Percentiles rank a stretch among this genome's conserved stretches.
phyloP scores from a whole-genome alignment of 371 early-diverging fungal species.

The Rhizopus delemar region DNA sequence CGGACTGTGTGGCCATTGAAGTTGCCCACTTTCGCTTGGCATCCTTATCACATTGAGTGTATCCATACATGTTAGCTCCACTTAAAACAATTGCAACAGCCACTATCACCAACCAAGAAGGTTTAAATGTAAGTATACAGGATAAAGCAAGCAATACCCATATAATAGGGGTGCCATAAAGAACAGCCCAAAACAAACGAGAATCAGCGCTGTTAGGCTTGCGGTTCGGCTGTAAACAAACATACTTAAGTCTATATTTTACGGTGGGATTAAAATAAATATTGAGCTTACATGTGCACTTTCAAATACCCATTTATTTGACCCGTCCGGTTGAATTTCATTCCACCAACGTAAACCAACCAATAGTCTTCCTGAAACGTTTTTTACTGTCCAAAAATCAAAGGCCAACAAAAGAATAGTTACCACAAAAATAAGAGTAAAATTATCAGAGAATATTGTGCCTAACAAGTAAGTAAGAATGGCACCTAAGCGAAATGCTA shows the following conservation, averaged over 20 bases:
- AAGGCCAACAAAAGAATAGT: conserved; percentile 88
- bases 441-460: conserved; percentile 74
- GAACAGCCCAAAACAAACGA: conserved; percentile 87
- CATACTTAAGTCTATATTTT: background rate
- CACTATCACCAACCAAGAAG: conserved; percentile 84
- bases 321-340: conserved; percentile 91
- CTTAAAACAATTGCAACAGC: conserved; percentile 82
- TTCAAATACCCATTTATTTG: conserved; percentile 94
- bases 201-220: conserved; percentile 83
- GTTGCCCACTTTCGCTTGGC: conserved; percentile 73
- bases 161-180: conserved; percentile 83
- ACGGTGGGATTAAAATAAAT: background rate
- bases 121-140: conserved; percentile 70
- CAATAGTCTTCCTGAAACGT: conserved; percentile 91
- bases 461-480: conserved; percentile 83
- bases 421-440: conserved; percentile 89
- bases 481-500: conserved; percentile 81
- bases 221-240: conserved; percentile 57
- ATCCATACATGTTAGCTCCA: conserved; percentile 92
- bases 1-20: conserved; percentile 48
- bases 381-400: conserved; percentile 99
- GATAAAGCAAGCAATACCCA: conserved; percentile 86
- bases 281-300: conserved; percentile 71
- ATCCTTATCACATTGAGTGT: conserved; percentile 92
- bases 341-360: conserved; percentile 99